Conservation (phyloP, 345 rosid genomes). For the Triadica sebifera region DNA sequence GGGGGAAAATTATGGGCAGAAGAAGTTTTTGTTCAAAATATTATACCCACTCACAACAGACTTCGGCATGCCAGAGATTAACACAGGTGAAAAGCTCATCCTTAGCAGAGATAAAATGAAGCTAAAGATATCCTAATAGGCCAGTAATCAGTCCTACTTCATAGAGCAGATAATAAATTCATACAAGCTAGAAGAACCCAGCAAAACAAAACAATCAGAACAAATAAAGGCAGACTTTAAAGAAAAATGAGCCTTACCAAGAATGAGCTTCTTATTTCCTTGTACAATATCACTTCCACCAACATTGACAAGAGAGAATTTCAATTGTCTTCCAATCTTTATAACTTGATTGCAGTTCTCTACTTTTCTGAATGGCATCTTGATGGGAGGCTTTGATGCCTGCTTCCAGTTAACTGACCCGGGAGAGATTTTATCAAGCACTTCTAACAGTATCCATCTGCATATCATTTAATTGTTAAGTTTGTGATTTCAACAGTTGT, state of each 20-base stretch:
- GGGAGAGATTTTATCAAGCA: conserved; percentile 78
- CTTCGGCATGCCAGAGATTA: background rate
- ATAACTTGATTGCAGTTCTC: conserved; percentile 96
- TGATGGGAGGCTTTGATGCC: conserved; percentile 87
- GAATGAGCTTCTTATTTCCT: conserved; percentile 95
- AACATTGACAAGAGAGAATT: conserved; percentile 78
- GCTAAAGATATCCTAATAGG: background rate
- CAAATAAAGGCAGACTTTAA: background rate
- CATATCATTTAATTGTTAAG: conserved; percentile 17
- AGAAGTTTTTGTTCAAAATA: background rate
- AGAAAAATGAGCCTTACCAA: conserved; percentile 46
- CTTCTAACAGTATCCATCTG: conserved; percentile 91
- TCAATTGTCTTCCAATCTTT: conserved; percentile 69
- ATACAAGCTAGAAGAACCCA: background rate
- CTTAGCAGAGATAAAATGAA: background rate
- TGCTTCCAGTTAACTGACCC: conserved; percentile 94
- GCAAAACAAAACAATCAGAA: background rate
- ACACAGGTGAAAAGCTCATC: background rate
- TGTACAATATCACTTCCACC: conserved; percentile 90
- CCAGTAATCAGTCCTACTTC: background rate
- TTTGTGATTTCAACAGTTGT: background rate
- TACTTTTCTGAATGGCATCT: conserved; percentile 92
- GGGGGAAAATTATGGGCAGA: background rate
- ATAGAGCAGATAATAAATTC: background rate
- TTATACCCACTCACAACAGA: background rate